Percentiles rank a stretch among this genome's conserved stretches.
Conservation (phyloP, 1,284 basidiomycete species). For the Cutaneotrichosporon sp. region DNA sequence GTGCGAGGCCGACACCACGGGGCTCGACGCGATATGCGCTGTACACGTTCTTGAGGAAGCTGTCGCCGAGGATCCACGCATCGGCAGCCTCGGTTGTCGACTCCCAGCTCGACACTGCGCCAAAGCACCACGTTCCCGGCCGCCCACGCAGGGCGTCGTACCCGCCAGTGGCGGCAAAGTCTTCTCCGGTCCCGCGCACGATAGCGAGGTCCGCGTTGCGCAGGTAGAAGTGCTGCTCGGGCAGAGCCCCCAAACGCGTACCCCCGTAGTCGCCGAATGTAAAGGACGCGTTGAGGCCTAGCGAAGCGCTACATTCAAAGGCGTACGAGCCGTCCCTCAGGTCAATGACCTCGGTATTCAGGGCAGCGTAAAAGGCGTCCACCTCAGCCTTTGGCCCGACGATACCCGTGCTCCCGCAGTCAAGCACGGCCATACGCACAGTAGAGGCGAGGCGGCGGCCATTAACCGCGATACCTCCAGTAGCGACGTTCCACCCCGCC, state of each 20-base stretch:
- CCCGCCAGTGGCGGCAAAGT: background rate
- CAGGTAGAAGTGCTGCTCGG: background rate
- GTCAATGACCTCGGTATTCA: background rate
- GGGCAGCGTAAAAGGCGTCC: constrained; percentile 4
- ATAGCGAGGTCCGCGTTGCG: background rate
- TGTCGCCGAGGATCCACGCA: constrained; percentile 84
- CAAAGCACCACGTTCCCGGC: background rate
- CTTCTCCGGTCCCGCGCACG: background rate
- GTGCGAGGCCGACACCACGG: constrained; percentile 55
- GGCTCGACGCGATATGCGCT: constrained; percentile 55
- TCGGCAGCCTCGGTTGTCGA: constrained; percentile 1
- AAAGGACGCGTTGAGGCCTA: background rate
- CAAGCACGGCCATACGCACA: background rate
- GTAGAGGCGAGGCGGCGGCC: background rate
- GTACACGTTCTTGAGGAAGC: constrained; percentile 75
- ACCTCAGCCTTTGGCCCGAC: constrained; percentile 4
- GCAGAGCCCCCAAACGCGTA: background rate
- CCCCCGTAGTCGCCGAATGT: background rate
- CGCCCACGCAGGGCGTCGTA: constrained; percentile 4
- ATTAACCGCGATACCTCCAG: background rate
- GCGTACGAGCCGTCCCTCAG: constrained; percentile 5
- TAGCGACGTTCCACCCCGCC: constrained; percentile 8
- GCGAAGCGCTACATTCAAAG: background rate
- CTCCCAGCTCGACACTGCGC: background rate
- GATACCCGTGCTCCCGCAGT: constrained; percentile 4